These are phyloP conservation scores for Thermomyces lanuginosus DNA, from an alignment of 2,329 filamentous ascomycete genomes.

Conservation along the genomic window DNA sequence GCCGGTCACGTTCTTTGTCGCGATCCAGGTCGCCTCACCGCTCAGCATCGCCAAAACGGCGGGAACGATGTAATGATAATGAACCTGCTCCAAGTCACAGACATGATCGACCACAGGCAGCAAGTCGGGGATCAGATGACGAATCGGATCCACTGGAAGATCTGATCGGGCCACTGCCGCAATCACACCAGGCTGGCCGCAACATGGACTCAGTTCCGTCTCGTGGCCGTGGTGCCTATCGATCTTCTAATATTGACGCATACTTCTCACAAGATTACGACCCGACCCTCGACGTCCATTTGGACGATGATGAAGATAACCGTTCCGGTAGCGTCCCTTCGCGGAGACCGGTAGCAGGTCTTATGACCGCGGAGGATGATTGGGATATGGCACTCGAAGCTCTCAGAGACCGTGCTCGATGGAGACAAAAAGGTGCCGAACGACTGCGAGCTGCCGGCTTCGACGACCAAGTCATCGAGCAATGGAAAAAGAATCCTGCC, in stretches of 20 bases:
- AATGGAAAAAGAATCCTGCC: conserved; percentile 49
- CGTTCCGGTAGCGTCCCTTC: conserved; percentile 37
- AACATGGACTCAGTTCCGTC: conserved; percentile 28
- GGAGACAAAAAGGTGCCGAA: conserved; percentile 59
- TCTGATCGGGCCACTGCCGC: conserved; percentile 55
- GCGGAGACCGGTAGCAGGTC: conserved; percentile 23
- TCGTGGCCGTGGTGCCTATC: conserved; percentile 56
- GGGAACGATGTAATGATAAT: too few species aligned
- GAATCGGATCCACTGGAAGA: conserved; percentile 58
- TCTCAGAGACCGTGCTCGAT: conserved; percentile 61
- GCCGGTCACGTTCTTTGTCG: conserved; percentile 10
- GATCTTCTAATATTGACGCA: conserved; percentile 53
- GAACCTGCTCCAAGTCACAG: background rate
- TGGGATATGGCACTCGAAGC: conserved; percentile 72
- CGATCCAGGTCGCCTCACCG: too few species aligned
- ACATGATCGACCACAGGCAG: background rate
- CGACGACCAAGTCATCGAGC: conserved; percentile 54
- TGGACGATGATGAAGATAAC: conserved; percentile 36
- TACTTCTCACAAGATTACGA: conserved; percentile 57
- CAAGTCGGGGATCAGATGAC: conserved; percentile 7
- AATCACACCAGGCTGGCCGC: conserved; percentile 26
- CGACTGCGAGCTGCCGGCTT: conserved; percentile 65
- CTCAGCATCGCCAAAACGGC: conserved; percentile 9
- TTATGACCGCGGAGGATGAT: conserved; percentile 41
- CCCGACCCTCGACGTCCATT: conserved; percentile 30